A percentile compares a stretch with the other conserved stretches of the same genome.
These are phyloP conservation scores for Aspergillus cavernicola DNA, from an alignment of 495 filamentous ascomycete genomes.

Conservation along the genomic window DNA sequence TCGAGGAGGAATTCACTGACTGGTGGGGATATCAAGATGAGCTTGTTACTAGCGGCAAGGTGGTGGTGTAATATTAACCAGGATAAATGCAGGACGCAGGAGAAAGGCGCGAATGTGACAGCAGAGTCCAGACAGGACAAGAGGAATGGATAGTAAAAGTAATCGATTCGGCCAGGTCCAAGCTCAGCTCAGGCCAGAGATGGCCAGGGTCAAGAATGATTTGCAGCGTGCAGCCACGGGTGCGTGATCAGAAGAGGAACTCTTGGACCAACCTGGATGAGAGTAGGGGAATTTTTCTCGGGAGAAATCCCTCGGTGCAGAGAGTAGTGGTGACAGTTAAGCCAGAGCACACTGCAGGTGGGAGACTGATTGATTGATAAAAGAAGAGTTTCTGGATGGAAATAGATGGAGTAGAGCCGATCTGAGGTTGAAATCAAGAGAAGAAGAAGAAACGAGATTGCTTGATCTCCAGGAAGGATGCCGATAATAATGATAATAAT, in stretches of 20 bases:
- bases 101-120: constrained; percentile 23
- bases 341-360: not conserved
- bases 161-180: constrained; percentile 6
- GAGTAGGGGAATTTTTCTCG: constrained; percentile 5
- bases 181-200: constrained; percentile 5
- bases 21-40: constrained; percentile 29
- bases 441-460: constrained; percentile 3
- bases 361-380: too few species aligned
- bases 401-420: too few species aligned
- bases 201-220: constrained; percentile 24
- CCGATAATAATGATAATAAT: constrained; percentile 1
- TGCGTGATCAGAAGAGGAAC: constrained; percentile 19
- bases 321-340: constrained; percentile 4
- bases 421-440: not conserved
- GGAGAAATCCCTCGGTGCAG: not conserved
- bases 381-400: too few species aligned
- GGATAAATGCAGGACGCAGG: constrained; percentile 39
- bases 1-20: constrained; percentile 16
- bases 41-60: constrained; percentile 39
- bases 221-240: constrained; percentile 33
- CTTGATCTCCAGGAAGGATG: too few species aligned
- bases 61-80: constrained; percentile 43
- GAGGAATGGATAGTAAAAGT: not conserved
- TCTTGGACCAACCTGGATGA: constrained; percentile 10
- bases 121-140: not conserved